These are phyloP conservation scores for Tricholoma terreum DNA, from an alignment of 768 basidiomycete species.

Conservation along the genomic window DNA sequence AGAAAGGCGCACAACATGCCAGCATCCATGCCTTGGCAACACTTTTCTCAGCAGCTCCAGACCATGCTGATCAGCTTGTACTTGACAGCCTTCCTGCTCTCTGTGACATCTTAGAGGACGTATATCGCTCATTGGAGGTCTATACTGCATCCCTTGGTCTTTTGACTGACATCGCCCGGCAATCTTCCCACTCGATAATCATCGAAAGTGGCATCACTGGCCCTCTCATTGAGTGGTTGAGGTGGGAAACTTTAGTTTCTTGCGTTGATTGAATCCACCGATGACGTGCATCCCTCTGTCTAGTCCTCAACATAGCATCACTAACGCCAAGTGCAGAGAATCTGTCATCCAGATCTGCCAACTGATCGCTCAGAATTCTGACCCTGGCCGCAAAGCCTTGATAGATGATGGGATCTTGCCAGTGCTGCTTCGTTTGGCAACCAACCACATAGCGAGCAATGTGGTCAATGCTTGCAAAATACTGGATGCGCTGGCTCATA, in stretches of 20 bases:
- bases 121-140: constrained; percentile 10
- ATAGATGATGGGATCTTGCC: constrained; percentile 12
- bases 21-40: constrained; percentile 14
- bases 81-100: constrained; percentile 13
- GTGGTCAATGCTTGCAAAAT: constrained; percentile 16
- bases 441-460: constrained; percentile 5
- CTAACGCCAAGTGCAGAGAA: constrained; percentile 7
- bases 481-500: constrained; percentile 10
- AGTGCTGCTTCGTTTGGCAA: constrained; percentile 7
- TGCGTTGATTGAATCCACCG: background rate
- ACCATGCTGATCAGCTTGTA: constrained; percentile 15
- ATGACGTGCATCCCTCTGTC: background rate
- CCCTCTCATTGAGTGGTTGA: constrained; percentile 15
- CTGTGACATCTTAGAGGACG: constrained; percentile 14
- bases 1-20: constrained; percentile 12
- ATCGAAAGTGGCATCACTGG: constrained; percentile 11
- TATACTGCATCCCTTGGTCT: constrained; percentile 10
- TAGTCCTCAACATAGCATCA: constrained; percentile 14
- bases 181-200: constrained; percentile 10
- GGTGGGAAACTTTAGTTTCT: constrained; percentile 1
- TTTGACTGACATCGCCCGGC: constrained; percentile 6
- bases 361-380: constrained; percentile 14
- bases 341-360: constrained; percentile 12
- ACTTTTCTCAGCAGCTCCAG: constrained; percentile 9
- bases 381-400: constrained; percentile 16